phyloP scores from a whole-genome alignment of 116 monocot species.

The Dioscorea cayenensis region DNA sequence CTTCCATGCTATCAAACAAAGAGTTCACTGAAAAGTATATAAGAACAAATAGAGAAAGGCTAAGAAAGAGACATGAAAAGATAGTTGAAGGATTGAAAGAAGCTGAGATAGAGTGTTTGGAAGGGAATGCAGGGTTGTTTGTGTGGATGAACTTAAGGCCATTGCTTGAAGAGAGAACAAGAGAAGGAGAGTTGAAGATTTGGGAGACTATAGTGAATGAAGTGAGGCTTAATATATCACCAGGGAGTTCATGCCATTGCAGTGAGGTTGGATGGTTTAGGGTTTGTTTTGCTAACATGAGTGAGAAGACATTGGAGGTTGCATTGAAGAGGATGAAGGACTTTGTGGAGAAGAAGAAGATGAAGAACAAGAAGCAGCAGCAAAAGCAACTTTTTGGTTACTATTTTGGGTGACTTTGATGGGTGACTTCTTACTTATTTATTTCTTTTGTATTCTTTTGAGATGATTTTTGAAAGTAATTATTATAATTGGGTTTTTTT shows the following conservation, averaged over 20 bases:
- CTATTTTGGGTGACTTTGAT: too few species aligned
- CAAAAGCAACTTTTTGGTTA: too few species aligned
- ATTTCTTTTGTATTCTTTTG: too few species aligned
- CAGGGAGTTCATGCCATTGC: slow-evolving; percentile 61
- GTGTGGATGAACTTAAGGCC: slow-evolving; percentile 57
- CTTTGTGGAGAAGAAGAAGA: slow-evolving; percentile 23
- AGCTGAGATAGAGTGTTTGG: slow-evolving; percentile 27
- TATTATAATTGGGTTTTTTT: too few species aligned
- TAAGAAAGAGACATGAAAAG: slow-evolving; percentile 17
- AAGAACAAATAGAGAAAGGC: slow-evolving; percentile 23
- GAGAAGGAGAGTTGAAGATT: slow-evolving; percentile 43
- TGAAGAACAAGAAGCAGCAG: too few species aligned
- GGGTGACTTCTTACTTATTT: too few species aligned
- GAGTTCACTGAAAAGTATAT: slow-evolving; percentile 28
- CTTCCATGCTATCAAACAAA: slow-evolving; percentile 42
- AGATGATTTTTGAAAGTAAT: too few species aligned
- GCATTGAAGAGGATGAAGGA: slow-evolving; percentile 33
- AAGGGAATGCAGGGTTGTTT: slow-evolving; percentile 49
- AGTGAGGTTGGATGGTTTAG: slow-evolving; percentile 69
- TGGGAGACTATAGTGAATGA: slow-evolving; percentile 47
- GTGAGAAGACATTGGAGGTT: slow-evolving; percentile 31
- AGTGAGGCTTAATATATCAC: slow-evolving; percentile 54
- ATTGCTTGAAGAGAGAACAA: slow-evolving; percentile 15
- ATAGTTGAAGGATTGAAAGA: slow-evolving; percentile 25
- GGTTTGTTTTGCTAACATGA: slow-evolving; percentile 63